Conservation (phyloP, 2,329 filamentous ascomycete species). For the Tolypocladium tropicale region DNA sequence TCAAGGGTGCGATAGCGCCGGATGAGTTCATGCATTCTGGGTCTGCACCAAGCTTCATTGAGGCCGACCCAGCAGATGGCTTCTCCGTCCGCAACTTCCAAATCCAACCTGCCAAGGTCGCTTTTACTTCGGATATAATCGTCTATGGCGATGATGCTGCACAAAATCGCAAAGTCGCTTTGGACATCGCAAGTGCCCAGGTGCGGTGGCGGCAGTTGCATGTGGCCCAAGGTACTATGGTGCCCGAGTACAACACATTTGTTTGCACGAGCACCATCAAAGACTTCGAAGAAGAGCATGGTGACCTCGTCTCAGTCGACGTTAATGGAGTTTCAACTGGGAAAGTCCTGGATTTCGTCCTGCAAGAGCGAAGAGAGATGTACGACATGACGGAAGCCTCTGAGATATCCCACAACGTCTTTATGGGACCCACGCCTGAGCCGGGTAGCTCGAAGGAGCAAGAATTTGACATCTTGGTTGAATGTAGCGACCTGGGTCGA, state of each 20-base stretch:
- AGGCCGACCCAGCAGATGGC: conserved; percentile 77
- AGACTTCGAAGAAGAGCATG: conserved; percentile 60
- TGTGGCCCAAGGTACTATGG: conserved; percentile 39
- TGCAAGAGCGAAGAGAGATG: conserved; percentile 87
- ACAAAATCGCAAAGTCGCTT: conserved; percentile 52
- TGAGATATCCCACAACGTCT: conserved; percentile 83
- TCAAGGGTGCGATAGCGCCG: conserved; percentile 80
- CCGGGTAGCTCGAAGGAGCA: conserved; percentile 44
- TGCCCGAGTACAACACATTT: conserved; percentile 77
- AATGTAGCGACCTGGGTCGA: conserved; percentile 76
- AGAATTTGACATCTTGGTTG: conserved; percentile 77
- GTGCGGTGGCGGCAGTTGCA: conserved; percentile 60
- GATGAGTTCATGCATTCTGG: conserved; percentile 61
- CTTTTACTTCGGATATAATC: conserved; percentile 81
- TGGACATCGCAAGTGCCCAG: conserved; percentile 67
- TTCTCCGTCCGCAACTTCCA: conserved; percentile 97
- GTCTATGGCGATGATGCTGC: conserved; percentile 72
- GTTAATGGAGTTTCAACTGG: conserved; percentile 62
- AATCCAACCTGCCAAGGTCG: conserved; percentile 83
- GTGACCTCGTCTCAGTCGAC: conserved; percentile 66
- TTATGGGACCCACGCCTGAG: conserved; percentile 79
- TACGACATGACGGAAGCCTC: conserved; percentile 83
- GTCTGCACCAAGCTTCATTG: conserved; percentile 54
- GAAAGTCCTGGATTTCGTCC: conserved; percentile 76
- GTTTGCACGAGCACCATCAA: conserved; percentile 54